Base-by-base conservation (phyloP, 345 rosid genomes). In the Murraya koenigii region DNA sequence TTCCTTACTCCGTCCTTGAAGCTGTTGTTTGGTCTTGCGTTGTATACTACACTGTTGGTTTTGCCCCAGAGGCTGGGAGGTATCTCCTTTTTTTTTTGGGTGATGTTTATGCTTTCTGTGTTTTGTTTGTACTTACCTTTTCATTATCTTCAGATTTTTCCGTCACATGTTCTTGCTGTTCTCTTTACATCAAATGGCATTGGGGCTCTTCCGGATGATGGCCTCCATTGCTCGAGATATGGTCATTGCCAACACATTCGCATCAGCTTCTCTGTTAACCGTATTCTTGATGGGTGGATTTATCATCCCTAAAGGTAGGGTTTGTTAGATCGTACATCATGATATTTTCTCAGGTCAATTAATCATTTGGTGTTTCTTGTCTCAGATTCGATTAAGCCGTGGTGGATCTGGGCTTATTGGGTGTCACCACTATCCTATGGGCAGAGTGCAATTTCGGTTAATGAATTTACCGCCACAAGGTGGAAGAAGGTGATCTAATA, bases 321-420 rank as follows among this genome's bases (percentile, higher is more conserved):
- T 60, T 30, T 68, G 17, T 64, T 55, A 52, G 47, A 69, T 63
- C 35, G 32, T 36, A 38, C 49, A 19, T 28, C 17, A 26, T 72
- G 6, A 71, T 54, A 41, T 58, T 65, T 74, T 52, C 39, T 28
- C 22, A 33, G 49, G 55, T 26, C 19, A n/a, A 71, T 74, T 75
- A 20, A 20, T 78, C 38, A 70, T 54, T 32, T 33, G 52, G 13
- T 39, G 73, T 10, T 73, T 80, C 56, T 32, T 76, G 32, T 75
- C 41, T 73, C 93, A 95, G 98, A 66, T 47, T 75, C 77, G 74
- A 90, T 93, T 73, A 91, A 89, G 61, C 93, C 97, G 1, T 90
- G 97, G 97, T 95, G 97, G 98, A 19, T 78, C 55, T 95, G 98
- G 98, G 98, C 87, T n/a, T 91, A 81, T 82, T 95, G 98, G 98